These are phyloP conservation scores for Aspergillus olivimuriae DNA, from an alignment of 495 filamentous ascomycete genomes.

Conservation along the genomic window DNA sequence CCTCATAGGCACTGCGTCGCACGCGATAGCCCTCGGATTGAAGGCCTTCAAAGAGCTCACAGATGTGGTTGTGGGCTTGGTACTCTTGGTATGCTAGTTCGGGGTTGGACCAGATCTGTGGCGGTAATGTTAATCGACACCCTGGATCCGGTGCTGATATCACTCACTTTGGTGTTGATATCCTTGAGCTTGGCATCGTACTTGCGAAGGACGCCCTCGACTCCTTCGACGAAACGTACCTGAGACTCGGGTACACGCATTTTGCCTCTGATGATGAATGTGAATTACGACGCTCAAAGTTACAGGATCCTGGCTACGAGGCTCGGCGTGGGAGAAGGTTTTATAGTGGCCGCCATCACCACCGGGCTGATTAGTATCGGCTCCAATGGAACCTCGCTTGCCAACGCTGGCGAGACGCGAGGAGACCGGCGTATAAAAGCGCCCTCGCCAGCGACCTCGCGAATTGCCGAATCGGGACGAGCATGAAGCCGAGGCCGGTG, in stretches of 20 bases:
- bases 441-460: too few relatives aligned
- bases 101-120: conserved; percentile 43
- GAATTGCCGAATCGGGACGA: conserved; percentile 1
- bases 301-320: not conserved
- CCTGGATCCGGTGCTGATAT: too few relatives aligned
- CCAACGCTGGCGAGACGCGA: too few relatives aligned
- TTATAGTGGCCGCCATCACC: not conserved
- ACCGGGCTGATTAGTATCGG: conserved; percentile 2
- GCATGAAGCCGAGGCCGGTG: conserved; percentile 3
- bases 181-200: conserved; percentile 31
- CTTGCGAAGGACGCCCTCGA: conserved; percentile 22
- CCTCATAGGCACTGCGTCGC: conserved; percentile 38
- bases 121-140: too few relatives aligned
- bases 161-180: conserved; percentile 42
- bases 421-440: too few relatives aligned
- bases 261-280: not conserved
- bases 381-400: too few relatives aligned
- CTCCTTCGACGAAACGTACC: conserved; percentile 19
- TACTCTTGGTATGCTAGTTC: conserved; percentile 50
- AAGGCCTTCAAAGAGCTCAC: conserved; percentile 35
- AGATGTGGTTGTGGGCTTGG: conserved; percentile 47
- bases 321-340: not conserved
- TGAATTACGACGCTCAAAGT: too few relatives aligned
- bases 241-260: conserved; percentile 26
- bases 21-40: conserved; percentile 26